Base-by-base conservation (phyloP, 2,329 filamentous ascomycete genomes). In the Penicillium rolfsii region DNA sequence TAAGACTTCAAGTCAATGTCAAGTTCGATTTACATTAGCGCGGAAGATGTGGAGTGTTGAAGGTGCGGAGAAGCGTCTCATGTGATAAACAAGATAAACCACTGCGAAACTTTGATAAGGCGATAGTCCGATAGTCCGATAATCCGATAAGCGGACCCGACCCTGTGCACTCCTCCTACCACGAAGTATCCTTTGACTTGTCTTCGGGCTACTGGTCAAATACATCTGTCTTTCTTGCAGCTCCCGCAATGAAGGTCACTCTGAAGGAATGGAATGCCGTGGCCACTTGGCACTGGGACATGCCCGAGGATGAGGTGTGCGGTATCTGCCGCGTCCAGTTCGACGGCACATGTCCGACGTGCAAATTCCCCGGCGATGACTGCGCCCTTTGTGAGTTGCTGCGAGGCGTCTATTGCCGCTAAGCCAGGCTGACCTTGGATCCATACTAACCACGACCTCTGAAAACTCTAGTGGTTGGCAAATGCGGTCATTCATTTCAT, bases 241-340 rank as follows among this genome's bases (percentile, higher is more conserved):
- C 16, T 41, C 38, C 14, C 9, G 75, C 55, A 56, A 99, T 99
- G 95, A 98, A 97, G 80, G 92, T 98, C 81, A 95, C 88, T 52
- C 95, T 98, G 79, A 91, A 89, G 72, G 87, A 91, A 74, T 98
- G 94, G 92, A 90, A 95, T 72, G 91, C 93, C 4, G 92, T 99
- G 64, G 95, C 95, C 19, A 94, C 93, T 58, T 99, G 95, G 95
- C 89, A 91, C 66, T 99, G 95, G 95, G 91, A 98, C 76, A 91
- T 98, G 72, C 93, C 94, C 26, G 93, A 97, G 71, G 94, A 97
- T 80, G 94, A 99, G 75, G 93, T 98, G 64, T 99, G 95, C 71
- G 95, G 95, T 71, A 99, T 99, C 80, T 99, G 95, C 79, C 94
- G 96, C 75, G 93, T 96, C 64, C 91, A 97, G 72, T 99, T 98